Evolutionary conservation across 1,284 basidiomycete genomes (phyloP).

Genomic region (Pascua sp.): DNA sequence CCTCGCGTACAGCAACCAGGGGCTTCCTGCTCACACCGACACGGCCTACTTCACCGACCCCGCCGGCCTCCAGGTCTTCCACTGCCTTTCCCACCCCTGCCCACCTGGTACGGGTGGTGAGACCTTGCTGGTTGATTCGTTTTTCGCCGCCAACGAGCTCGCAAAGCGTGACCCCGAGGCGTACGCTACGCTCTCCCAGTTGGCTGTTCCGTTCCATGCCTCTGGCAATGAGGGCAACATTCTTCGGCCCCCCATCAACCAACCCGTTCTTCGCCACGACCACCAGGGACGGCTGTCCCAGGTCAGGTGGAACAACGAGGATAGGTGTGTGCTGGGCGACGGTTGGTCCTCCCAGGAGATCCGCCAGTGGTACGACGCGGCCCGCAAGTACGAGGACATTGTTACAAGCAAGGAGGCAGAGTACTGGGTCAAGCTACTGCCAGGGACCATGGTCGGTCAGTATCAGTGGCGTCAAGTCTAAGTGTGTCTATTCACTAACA

Average conservation of each 20-base stretch:
- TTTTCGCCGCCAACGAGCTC: slow-evolving; percentile 79
- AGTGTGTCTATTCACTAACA: neutral
- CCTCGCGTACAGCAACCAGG: slow-evolving; percentile 79
- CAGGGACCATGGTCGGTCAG: slow-evolving; percentile 80
- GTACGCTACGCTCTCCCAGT: slow-evolving; percentile 66
- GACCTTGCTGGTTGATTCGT: slow-evolving; percentile 90
- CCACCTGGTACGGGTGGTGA: slow-evolving; percentile 72
- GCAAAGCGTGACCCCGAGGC: slow-evolving; percentile 68
- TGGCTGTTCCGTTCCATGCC: slow-evolving; percentile 78
- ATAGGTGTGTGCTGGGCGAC: slow-evolving; percentile 70
- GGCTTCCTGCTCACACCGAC: slow-evolving; percentile 88
- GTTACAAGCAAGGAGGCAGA: slow-evolving; percentile 77
- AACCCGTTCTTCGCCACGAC: slow-evolving; percentile 66
- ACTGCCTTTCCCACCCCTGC: slow-evolving; percentile 76
- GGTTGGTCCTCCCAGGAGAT: slow-evolving; percentile 59
- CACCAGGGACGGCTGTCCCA: slow-evolving; percentile 62
- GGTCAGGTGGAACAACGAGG: slow-evolving; percentile 93
- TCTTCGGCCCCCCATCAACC: slow-evolving; percentile 59
- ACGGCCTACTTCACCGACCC: slow-evolving; percentile 94
- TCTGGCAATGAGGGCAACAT: slow-evolving; percentile 70
- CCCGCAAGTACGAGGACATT: slow-evolving; percentile 71
- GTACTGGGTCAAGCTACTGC: slow-evolving; percentile 82
- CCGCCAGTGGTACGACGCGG: slow-evolving; percentile 79
- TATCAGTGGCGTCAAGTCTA: slow-evolving; percentile 17
- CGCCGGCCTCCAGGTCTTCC: slow-evolving; percentile 90